Conservation (phyloP, 306 rosid species). For the Quercus engelmannii region DNA sequence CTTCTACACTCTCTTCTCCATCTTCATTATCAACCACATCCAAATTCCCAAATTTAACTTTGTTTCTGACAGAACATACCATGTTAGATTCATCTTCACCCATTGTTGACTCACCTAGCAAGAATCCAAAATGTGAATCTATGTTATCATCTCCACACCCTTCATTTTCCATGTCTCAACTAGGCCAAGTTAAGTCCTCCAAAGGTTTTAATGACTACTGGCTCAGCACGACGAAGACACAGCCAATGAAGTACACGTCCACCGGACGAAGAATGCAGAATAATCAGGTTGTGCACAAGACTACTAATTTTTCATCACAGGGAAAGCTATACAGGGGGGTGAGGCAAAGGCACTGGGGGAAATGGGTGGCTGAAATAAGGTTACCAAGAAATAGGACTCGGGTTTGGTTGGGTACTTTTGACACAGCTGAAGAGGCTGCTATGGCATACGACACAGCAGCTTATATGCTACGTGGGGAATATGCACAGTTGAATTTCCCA, state of each 20-base stretch:
- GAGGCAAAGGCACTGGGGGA: conserved; percentile 97
- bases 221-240: conserved; percentile 61
- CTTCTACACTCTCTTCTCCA: conserved; percentile 34
- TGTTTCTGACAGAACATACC: conserved; percentile 56
- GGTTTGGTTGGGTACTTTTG: conserved; percentile 92
- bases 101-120: not conserved
- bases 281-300: conserved; percentile 9
- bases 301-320: not conserved
- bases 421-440: conserved; percentile 91
- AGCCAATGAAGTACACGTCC: conserved; percentile 50
- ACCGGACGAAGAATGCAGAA: conserved; percentile 27
- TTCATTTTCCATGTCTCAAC: conserved; percentile 26
- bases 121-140: conserved; percentile 20
- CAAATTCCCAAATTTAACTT: conserved; percentile 54
- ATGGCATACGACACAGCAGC: conserved; percentile 94
- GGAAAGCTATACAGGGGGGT: conserved; percentile 79
- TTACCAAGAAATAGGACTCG: conserved; percentile 84
- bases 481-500: conserved; percentile 82
- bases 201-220: conserved; percentile 55
- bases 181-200: conserved; percentile 25
- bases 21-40: conserved; percentile 30
- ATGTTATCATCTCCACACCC: conserved; percentile 24
- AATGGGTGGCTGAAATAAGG: conserved; percentile 97
- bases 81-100: conserved; percentile 28
- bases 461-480: conserved; percentile 76